Evolutionary conservation across 495 filamentous ascomycete genomes (phyloP), one percentile per base, ranked within the genome.

Genomic region (Penicillium daleae): DNA sequence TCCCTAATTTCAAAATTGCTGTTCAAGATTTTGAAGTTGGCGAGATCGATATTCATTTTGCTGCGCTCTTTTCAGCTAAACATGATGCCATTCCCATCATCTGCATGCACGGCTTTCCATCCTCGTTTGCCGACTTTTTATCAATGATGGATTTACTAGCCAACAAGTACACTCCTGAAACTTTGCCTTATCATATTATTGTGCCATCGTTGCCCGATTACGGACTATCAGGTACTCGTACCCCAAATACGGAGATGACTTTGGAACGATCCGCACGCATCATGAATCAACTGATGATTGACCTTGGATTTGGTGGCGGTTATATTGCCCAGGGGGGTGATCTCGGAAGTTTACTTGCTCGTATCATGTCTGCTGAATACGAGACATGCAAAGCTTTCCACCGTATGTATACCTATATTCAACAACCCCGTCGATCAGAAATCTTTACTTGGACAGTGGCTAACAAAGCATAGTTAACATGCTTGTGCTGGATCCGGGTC

Each of bases 321-420:
- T 88, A 88, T 62, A 63, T 87, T 33, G 79, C 75, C 0, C 82
- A 87, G 64, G 86, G 87, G 2, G 87, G 86, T 10, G 86, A 90
- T 65, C 71, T 87, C 22, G 87, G 86, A 2, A 76, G 77, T 57
- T 63, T 73, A 13, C 39, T 88, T 24, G 74, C 78, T 0, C 68
- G 78, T 21, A 56, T 76, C 1, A 48, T 86, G 57, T 71, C 70
- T 2, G 66, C 57, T 2, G 27, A 62, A 0, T 67, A 69, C 53
- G 21, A 70, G 4, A 63, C 64, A n/a, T 79, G 76, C 57, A 76
- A 67, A 55, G 66, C 66, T 26, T 61, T 69, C 52, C 66, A 69
- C 46, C 31, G 61, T 64, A 67, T 15, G 59, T 61, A 42, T n/a
- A n/a, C n/a, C n/a, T n/a, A n/a, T n/a, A n/a, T n/a, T n/a, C n/a